Conservation (phyloP, 176 grass and related monocot genomes). For the Triticum monococcum region DNA sequence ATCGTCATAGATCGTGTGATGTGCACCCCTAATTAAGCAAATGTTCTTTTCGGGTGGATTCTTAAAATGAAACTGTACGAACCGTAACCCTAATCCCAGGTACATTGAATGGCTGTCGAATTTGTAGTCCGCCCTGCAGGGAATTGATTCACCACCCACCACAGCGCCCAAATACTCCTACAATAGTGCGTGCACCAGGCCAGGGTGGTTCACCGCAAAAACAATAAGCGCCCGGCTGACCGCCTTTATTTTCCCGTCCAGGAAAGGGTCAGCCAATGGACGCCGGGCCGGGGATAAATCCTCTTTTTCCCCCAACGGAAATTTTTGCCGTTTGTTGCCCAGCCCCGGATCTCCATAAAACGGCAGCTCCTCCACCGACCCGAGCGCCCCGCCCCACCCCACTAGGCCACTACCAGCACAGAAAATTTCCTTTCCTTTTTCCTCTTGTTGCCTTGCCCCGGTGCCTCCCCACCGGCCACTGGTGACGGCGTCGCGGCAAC, state of each 20-base stretch:
- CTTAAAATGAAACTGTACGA: no score
- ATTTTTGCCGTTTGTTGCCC: conserved; percentile 3
- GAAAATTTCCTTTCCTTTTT: not conserved
- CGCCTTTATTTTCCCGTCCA: not conserved
- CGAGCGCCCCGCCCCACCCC: not conserved
- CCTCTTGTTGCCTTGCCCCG: not conserved
- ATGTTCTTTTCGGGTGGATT: no score
- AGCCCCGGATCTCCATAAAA: not conserved
- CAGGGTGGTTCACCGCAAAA: not conserved
- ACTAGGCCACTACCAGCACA: not conserved
- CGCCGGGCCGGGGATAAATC: no score
- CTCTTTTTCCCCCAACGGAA: conserved; percentile 4
- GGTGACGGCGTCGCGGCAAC: conserved; percentile 21
- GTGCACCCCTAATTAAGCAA: not conserved
- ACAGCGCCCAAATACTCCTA: no score
- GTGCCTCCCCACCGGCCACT: not conserved
- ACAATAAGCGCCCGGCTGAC: not conserved
- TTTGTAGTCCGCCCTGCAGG: no score
- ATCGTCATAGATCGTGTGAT: not conserved
- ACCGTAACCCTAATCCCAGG: no score
- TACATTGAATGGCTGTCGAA: no score
- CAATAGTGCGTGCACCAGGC: not conserved
- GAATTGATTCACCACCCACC: not conserved
- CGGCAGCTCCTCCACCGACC: not conserved
- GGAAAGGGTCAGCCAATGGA: no score